phyloP scores from a whole-genome alignment of 1,284 basidiomycete species.

The Heimioporus retisporus region DNA sequence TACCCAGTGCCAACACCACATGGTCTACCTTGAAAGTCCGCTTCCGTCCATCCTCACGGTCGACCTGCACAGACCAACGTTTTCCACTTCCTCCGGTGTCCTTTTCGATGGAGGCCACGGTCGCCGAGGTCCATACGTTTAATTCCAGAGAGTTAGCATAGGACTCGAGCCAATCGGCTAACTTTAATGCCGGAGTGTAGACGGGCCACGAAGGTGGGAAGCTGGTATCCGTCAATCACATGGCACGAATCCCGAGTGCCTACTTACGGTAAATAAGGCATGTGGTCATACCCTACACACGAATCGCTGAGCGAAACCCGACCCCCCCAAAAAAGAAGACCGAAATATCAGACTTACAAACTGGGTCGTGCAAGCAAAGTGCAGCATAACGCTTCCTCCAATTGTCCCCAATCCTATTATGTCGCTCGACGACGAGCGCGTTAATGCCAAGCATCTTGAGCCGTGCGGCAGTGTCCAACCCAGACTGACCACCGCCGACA shows the following conservation, averaged over 20 bases:
- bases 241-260: not conserved
- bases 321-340: not conserved
- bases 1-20: conserved; percentile 55
- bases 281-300: conserved; percentile 42
- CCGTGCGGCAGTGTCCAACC: conserved; percentile 47
- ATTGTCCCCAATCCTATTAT: conserved; percentile 34
- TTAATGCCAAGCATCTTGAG: conserved; percentile 54
- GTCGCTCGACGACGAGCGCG: conserved; percentile 48
- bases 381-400: conserved; percentile 43
- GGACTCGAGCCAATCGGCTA: conserved; percentile 61
- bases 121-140: conserved; percentile 56
- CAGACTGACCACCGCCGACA: conserved; percentile 56
- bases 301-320: no score
- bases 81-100: conserved; percentile 39
- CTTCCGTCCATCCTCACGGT: conserved; percentile 40
- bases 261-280: conserved; percentile 49
- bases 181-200: conserved; percentile 50
- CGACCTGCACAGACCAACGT: conserved; percentile 53
- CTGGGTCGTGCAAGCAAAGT: conserved; percentile 38
- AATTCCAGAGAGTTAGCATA: conserved; percentile 58
- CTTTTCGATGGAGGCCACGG: conserved; percentile 45
- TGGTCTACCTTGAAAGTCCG: conserved; percentile 50
- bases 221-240: conserved; percentile 20
- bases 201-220: conserved; percentile 53
- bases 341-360: conserved; percentile 40